These are phyloP conservation scores for Stygiomarasmius scandens DNA, from an alignment of 1,284 basidiomycete genomes.

Conservation along the genomic window DNA sequence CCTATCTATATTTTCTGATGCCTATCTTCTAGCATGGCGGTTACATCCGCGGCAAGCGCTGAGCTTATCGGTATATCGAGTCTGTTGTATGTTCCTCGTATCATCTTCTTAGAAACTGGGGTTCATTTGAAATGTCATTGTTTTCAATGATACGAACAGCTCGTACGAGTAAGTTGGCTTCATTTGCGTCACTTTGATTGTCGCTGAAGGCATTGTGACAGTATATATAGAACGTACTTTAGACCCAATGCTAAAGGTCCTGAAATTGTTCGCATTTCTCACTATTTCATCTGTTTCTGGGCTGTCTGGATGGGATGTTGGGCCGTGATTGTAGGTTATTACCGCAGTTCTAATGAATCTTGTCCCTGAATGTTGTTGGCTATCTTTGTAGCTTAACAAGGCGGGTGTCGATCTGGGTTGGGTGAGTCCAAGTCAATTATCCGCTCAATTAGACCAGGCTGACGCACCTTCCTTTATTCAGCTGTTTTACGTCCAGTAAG, in stretches of 20 bases:
- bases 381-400: conserved; percentile 38
- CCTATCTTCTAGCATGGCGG: conserved; percentile 44
- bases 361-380: not conserved
- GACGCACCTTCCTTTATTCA: not conserved
- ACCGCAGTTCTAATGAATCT: not conserved
- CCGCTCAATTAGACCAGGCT: not conserved
- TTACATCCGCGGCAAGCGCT: conserved; percentile 61
- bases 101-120: not conserved
- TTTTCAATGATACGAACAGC: conserved; percentile 20
- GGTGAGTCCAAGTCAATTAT: conserved; percentile 20
- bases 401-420: conserved; percentile 50
- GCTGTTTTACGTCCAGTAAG: conserved; percentile 52
- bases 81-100: conserved; percentile 45
- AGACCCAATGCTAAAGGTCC: conserved; percentile 47
- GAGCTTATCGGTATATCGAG: conserved; percentile 65
- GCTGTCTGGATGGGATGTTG: conserved; percentile 64
- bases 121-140: not conserved
- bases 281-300: conserved; percentile 60
- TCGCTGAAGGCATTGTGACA: conserved; percentile 2
- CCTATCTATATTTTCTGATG: not conserved
- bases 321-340: conserved; percentile 43
- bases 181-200: not conserved
- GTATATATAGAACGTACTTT: conserved; percentile 53
- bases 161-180: conserved; percentile 44
- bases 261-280: conserved; percentile 54